phyloP scores from a whole-genome alignment of 495 filamentous ascomycete species.

The Penicillium roqueforti region DNA sequence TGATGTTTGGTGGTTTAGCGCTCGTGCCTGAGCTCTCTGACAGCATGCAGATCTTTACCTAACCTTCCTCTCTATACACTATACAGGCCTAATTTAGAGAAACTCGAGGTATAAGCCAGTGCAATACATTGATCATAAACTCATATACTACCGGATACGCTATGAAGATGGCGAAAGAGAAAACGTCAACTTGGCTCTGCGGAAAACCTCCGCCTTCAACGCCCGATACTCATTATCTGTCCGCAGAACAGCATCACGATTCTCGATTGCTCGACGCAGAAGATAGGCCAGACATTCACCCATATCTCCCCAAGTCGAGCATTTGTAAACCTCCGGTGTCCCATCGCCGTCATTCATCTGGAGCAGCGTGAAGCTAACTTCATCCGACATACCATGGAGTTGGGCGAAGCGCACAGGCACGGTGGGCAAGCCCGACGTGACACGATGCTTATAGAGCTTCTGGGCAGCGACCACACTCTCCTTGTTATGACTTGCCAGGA shows the following conservation, averaged over 20 bases:
- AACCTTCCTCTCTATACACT: neutral
- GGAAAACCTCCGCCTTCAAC: conserved; percentile 60
- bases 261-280: conserved; percentile 80
- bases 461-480: conserved; percentile 32
- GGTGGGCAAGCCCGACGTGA: conserved; percentile 27
- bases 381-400: conserved; percentile 90
- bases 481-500: conserved; percentile 44
- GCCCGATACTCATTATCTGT: conserved; percentile 66
- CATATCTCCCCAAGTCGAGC: conserved; percentile 79
- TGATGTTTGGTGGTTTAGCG: no score
- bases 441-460: conserved; percentile 30
- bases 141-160: neutral
- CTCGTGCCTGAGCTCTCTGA: neutral
- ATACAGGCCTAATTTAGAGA: no score
- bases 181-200: conserved; percentile 42
- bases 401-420: conserved; percentile 50
- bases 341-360: conserved; percentile 38
- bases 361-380: conserved; percentile 74
- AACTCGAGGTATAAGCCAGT: no score
- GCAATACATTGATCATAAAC: neutral
- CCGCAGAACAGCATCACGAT: conserved; percentile 75
- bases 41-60: neutral
- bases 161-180: conserved; percentile 9
- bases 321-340: conserved; percentile 68
- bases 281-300: conserved; percentile 87